phyloP scores from a whole-genome alignment of 257 asterid species.

The Salvia splendens region DNA sequence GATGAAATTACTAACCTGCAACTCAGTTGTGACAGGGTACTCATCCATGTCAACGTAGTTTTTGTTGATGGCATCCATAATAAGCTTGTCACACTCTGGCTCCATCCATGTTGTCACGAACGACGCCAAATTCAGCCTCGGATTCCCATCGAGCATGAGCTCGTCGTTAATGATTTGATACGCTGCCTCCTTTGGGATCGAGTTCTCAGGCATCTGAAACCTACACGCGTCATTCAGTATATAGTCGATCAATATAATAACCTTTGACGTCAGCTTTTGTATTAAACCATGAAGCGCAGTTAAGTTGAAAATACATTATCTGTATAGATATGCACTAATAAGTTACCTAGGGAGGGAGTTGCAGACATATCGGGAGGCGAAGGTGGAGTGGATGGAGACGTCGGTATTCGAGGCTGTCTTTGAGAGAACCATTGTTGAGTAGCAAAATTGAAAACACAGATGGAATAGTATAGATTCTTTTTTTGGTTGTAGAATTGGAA shows the following conservation, averaged over 20 bases:
- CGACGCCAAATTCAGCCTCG: constrained; percentile 84
- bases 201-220: constrained; percentile 74
- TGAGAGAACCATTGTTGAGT: constrained; percentile 61
- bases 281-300: no score
- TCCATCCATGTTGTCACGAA: constrained; percentile 98
- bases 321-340: no score
- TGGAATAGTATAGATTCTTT: background rate
- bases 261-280: no score
- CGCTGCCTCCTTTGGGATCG: constrained; percentile 95
- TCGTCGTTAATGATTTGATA: constrained; percentile 93
- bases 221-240: constrained; percentile 30
- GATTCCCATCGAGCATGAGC: constrained; percentile 93
- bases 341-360: constrained; percentile 70
- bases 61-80: constrained; percentile 74
- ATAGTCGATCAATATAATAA: no score
- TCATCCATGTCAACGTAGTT: constrained; percentile 97
- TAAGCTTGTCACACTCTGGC: constrained; percentile 88
- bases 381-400: constrained; percentile 68
- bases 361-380: constrained; percentile 84
- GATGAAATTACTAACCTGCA: constrained; percentile 50
- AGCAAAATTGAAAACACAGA: background rate
- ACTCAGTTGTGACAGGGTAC: constrained; percentile 89
- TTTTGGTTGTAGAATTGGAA: constrained; percentile 8
- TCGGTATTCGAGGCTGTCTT: constrained; percentile 59
- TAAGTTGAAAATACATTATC: no score